Evolutionary conservation across 345 rosid species (phyloP), one percentile per base, ranked within the genome.

Genomic region (Eucalyptus rudis): DNA sequence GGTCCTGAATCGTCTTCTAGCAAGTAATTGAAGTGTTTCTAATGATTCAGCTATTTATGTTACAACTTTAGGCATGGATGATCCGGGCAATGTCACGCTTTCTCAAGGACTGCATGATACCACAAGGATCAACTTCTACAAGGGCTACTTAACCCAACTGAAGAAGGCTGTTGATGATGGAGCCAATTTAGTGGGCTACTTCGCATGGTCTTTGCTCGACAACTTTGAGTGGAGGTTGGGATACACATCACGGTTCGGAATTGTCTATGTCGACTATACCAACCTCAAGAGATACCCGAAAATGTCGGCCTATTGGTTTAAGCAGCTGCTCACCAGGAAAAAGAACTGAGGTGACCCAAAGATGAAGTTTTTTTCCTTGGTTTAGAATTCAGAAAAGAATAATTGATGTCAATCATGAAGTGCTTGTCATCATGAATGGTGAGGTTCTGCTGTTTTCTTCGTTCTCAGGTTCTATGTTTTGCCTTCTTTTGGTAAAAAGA

Each of bases 131-230:
- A 91, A 93, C 92, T 98, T 91, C 92, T 98, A 96, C 90, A 94
- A 86, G 91, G 92, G 92, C 62, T 98, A 98, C 89, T 49, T 98
- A 91, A 93, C 94, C 84, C 97, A 98, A 84, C 91, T 98, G 90
- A 96, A 96, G 95, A 98, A 95, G 90, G 99, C 99, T 3, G 93
- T 59, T 4, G 96, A 97, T 86, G 94, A 95, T 56, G 99, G 99
- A 89, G 99, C 98, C 86, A 96, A 98, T 87, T 92, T 94, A 14
- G 86, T 87, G 16, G 99, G 99, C 64, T 98, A 98, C 93, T 98
- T 98, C 43, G 99, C 99, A 0, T 98, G 99, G 99, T 97, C 99
- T 5, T 90, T 98, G 96, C 96, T 98, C 6, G 99, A 98, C 91
- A 98, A 98, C 92, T 98, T 98, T 36, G 99, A 98, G 90, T 98